Evolutionary conservation across 2,329 filamentous ascomycete species (phyloP).

Genomic region (Hypoxylon sp.): DNA sequence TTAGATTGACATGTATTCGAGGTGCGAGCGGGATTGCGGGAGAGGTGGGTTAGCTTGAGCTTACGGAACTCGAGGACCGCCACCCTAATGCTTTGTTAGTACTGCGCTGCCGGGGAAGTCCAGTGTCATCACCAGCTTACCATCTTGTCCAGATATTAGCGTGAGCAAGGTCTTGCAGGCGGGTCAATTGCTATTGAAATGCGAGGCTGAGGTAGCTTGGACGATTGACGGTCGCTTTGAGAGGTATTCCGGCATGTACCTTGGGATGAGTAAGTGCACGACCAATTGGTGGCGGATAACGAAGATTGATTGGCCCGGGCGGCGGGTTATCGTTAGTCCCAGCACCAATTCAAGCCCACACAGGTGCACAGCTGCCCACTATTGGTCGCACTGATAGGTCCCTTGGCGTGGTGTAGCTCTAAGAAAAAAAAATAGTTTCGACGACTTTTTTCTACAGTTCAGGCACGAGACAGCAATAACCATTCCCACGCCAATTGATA

Average conservation of each 20-base stretch:
- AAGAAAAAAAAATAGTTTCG: conserved; percentile 37
- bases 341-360: not conserved
- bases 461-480: conserved; percentile 41
- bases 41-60: conserved; percentile 41
- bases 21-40: conserved; percentile 4
- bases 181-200: conserved; percentile 48
- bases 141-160: conserved; percentile 59
- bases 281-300: conserved; percentile 25
- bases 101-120: not conserved
- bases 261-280: not conserved
- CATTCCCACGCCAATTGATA: conserved; percentile 27
- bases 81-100: conserved; percentile 68
- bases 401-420: conserved; percentile 26
- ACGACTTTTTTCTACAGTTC: conserved; percentile 40
- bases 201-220: conserved; percentile 26
- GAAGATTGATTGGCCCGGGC: conserved; percentile 20
- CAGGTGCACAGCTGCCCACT: conserved; percentile 18
- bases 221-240: conserved; percentile 10
- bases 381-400: conserved; percentile 18
- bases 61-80: conserved; percentile 73
- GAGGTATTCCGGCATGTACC: not conserved
- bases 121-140: conserved; percentile 52
- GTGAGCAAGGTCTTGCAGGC: conserved; percentile 37
- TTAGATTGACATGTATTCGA: conserved; percentile 23
- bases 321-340: conserved; percentile 24